Evolutionary conservation across 805 yeast species (phyloP), one percentile per base, ranked within the genome.

Genomic region (Candida sakaeoensis): DNA sequence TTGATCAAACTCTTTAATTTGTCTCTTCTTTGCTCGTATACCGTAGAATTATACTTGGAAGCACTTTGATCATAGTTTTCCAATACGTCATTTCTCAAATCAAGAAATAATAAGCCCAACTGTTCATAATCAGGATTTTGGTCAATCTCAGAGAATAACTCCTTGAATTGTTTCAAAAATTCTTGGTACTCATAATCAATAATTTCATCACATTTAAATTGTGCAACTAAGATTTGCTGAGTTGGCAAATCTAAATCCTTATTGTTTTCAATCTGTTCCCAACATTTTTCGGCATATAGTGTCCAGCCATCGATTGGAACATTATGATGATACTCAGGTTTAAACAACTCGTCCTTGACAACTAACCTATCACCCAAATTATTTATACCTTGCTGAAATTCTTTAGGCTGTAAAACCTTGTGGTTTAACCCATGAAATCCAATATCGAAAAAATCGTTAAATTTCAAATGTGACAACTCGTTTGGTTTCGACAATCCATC

Each of bases 281-380:
- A 93, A 49, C 95, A 82, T 54, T 82, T 85, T 40, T 80, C 82
- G 1, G 96, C 89, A 53, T 93, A 93, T 58, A 89, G 63, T 3
- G 91, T 75, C 98, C 99, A 93, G 17, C 97, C 98, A 62, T 93
- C 99, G 39, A 91, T 72, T 8, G 99, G 99, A 41, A 93, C 79
- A 35, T 75, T 72, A 49, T 93, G 89, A 55, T 87, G 95, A 58
- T 88, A 90, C 35, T 77, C 72, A 2, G 75, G 71, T 43, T 77
- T 75, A 68, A 89, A 87, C 25, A 82, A 67, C n/a, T 52, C 61
- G 14, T 34, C 26, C 39, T 65, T 61, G 8, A 53, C 34, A 12
- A 68, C 60, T 44, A 91, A 79, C 27, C 78, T 62, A 46, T 78
- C 80, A 25, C 95, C 91, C 45, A 91, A 70, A 3, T 55, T 43